phyloP scores from a whole-genome alignment of 176 grass and related monocot species.

The Oryza coarctata region DNA sequence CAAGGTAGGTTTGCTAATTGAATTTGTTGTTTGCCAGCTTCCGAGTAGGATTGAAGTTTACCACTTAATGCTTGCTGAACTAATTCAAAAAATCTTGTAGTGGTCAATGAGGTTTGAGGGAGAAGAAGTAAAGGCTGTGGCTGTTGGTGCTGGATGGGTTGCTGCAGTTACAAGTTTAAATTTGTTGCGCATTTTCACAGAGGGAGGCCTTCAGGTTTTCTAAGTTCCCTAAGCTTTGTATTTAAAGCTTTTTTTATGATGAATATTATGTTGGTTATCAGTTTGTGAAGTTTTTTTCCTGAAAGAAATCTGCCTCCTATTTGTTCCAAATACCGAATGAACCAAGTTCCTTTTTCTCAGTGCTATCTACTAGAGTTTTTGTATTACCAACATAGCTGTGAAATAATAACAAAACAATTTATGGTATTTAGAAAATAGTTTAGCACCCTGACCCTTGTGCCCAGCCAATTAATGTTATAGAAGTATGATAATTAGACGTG shows the following conservation, averaged over 20 bases:
- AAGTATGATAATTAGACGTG: background rate
- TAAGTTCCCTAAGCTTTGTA: background rate
- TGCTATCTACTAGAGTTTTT: background rate
- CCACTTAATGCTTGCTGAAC: background rate
- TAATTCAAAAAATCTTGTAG: slow-evolving; percentile 28
- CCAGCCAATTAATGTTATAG: background rate
- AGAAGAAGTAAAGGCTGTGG: slow-evolving; percentile 86
- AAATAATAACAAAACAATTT: background rate
- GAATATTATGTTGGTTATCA: background rate
- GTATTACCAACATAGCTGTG: background rate
- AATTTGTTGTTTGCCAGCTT: background rate
- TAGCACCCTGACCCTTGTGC: background rate
- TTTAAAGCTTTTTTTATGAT: background rate
- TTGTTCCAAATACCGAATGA: slow-evolving; percentile 5
- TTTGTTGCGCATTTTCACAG: slow-evolving; percentile 78
- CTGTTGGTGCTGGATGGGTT: slow-evolving; percentile 83
- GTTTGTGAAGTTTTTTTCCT: background rate
- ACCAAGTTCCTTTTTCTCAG: background rate
- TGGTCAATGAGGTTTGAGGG: slow-evolving; percentile 99
- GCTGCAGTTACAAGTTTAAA: slow-evolving; percentile 80
- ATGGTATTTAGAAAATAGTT: background rate
- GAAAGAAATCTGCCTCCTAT: background rate
- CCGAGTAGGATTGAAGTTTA: background rate
- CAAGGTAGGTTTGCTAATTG: slow-evolving; percentile 53
- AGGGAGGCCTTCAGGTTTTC: slow-evolving; percentile 86